phyloP scores from a whole-genome alignment of 2,329 filamentous ascomycete species.

The Neurospora sp. region DNA sequence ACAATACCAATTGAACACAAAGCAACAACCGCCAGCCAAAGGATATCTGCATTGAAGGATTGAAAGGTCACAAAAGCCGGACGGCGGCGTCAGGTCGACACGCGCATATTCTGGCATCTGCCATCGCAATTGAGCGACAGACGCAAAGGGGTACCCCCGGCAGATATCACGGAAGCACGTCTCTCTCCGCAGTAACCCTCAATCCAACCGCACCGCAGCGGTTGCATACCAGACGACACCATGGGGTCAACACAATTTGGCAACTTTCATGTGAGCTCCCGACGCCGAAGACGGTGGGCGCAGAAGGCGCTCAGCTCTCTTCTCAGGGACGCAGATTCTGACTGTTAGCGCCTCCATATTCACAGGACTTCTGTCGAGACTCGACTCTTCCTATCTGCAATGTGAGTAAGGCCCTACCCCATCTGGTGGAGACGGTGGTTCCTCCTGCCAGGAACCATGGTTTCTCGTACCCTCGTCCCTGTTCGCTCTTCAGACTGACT shows the following conservation, averaged over 20 bases:
- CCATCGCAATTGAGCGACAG: not conserved
- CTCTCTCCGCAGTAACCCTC: not conserved
- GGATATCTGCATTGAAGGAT: not conserved
- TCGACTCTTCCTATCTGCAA: constrained; percentile 78
- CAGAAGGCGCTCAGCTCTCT: not conserved
- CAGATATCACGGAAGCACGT: not conserved
- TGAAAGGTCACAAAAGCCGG: not conserved
- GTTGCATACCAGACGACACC: constrained; percentile 18
- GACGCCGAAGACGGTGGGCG: constrained; percentile 1
- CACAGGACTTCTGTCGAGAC: constrained; percentile 71
- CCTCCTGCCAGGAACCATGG: not conserved
- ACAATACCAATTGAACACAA: not conserved
- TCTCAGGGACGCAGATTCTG: constrained; percentile 4
- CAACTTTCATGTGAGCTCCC: constrained; percentile 44
- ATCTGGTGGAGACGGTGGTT: not conserved
- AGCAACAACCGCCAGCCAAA: not conserved
- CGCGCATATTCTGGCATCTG: not conserved
- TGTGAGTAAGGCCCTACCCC: constrained; percentile 41
- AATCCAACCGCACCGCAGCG: constrained; percentile 3
- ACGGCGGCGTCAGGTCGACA: not conserved
- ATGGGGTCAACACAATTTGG: constrained; percentile 55
- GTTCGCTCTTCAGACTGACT: not conserved
- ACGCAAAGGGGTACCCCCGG: not conserved
- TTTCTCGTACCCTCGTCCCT: not conserved
- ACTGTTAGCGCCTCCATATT: constrained; percentile 17